phyloP scores from a whole-genome alignment of 768 basidiomycete genomes.

The Termitomyces titanicus region DNA sequence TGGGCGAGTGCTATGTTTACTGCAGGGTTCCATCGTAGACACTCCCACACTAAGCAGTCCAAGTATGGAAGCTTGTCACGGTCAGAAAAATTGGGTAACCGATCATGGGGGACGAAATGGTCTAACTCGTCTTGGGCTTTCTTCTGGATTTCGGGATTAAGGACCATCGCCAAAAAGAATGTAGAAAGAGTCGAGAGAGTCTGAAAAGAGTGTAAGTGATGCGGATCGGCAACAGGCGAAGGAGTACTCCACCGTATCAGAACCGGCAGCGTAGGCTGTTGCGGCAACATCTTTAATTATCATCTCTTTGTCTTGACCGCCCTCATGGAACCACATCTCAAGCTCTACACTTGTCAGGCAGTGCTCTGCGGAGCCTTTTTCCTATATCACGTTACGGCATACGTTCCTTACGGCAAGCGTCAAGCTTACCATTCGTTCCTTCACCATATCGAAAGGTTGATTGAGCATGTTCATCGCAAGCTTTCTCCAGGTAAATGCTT shows the following conservation, averaged over 20 bases:
- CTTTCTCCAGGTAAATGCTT: constrained; percentile 32
- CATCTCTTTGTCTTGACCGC: constrained; percentile 4
- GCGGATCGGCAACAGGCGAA: neutral
- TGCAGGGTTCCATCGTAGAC: constrained; percentile 29
- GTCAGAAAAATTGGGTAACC: constrained; percentile 37
- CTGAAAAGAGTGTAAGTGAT: constrained; percentile 13
- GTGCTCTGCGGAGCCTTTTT: neutral
- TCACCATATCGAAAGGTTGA: constrained; percentile 22
- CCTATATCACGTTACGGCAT: neutral
- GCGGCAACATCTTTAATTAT: constrained; percentile 9
- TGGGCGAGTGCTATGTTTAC: constrained; percentile 6
- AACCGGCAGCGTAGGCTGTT: constrained; percentile 9
- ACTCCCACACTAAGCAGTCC: constrained; percentile 32
- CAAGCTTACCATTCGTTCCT: constrained; percentile 4
- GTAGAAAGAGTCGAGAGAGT: constrained; percentile 31
- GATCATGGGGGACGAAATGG: constrained; percentile 28
- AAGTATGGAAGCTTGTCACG: constrained; percentile 33
- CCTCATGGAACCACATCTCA: neutral
- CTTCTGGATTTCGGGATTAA: constrained; percentile 33
- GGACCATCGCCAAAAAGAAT: constrained; percentile 33
- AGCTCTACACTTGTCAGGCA: constrained; percentile 1
- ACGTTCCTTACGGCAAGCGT: no score
- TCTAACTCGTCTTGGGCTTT: constrained; percentile 39
- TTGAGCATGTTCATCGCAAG: constrained; percentile 31
- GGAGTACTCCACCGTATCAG: constrained; percentile 6